Conservation (phyloP, 1,284 basidiomycete genomes). For the Gymnopus androsaceus region DNA sequence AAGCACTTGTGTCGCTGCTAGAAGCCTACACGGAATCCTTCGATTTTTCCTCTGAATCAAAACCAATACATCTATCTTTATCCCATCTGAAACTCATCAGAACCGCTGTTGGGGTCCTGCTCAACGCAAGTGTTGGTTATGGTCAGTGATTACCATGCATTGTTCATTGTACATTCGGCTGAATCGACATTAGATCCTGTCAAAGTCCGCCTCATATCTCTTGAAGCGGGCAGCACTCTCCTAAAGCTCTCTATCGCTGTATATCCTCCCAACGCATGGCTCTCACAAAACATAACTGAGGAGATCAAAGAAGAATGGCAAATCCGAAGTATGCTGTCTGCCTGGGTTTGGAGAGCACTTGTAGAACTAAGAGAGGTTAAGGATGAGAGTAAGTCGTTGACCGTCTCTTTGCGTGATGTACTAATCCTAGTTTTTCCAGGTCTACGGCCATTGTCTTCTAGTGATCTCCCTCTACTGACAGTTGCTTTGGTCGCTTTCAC, state of each 20-base stretch:
- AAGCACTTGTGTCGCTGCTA: constrained; percentile 63
- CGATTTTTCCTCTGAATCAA: constrained; percentile 39
- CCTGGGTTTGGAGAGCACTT: constrained; percentile 78
- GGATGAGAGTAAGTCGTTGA: constrained; percentile 29
- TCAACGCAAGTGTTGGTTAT: constrained; percentile 80
- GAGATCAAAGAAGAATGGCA: constrained; percentile 60
- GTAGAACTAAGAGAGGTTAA: constrained; percentile 64
- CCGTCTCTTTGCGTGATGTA: neutral
- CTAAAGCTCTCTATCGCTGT: constrained; percentile 68
- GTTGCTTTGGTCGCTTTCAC: constrained; percentile 59
- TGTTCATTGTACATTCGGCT: constrained; percentile 1
- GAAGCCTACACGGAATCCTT: constrained; percentile 67
- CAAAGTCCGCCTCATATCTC: constrained; percentile 62
- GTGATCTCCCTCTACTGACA: constrained; percentile 64
- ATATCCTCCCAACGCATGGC: constrained; percentile 72
- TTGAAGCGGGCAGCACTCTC: constrained; percentile 67
- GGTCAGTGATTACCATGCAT: constrained; percentile 45
- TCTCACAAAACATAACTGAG: constrained; percentile 31
- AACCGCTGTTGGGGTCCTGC: constrained; percentile 76
- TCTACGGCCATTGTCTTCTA: constrained; percentile 57
- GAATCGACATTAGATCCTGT: constrained; percentile 58
- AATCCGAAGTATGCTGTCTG: constrained; percentile 62
- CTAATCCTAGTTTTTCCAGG: constrained; percentile 32
- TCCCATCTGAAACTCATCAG: constrained; percentile 72
- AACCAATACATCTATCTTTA: constrained; percentile 53